Conservation (phyloP, 768 basidiomycete species). For the Leccinum uliginosum region DNA sequence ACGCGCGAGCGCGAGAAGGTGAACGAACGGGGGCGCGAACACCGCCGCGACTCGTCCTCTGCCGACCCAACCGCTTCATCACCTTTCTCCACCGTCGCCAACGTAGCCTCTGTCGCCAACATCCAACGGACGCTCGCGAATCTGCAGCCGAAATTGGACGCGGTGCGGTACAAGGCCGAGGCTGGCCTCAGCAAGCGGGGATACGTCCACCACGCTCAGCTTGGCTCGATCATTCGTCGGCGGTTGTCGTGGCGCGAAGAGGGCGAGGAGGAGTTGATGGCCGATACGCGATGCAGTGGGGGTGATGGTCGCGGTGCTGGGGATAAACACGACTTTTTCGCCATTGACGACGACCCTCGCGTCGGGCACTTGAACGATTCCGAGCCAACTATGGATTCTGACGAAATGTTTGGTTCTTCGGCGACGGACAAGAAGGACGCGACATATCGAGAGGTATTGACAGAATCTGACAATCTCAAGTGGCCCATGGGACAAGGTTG, state of each 20-base stretch:
- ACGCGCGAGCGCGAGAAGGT: conserved; percentile 20
- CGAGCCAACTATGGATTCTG: conserved; percentile 19
- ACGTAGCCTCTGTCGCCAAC: conserved; percentile 32
- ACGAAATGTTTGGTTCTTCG: neutral
- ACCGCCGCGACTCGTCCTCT: neutral
- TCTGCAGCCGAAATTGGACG: conserved; percentile 50
- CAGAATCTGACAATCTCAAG: conserved; percentile 47
- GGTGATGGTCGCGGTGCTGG: neutral
- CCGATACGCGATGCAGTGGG: conserved; percentile 30
- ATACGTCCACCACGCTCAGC: conserved; percentile 41
- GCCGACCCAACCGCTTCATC: neutral
- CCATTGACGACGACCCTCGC: conserved; percentile 13
- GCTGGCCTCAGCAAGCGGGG: conserved; percentile 61
- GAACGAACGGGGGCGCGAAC: neutral
- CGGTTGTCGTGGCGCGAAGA: conserved; percentile 28
- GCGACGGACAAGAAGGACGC: conserved; percentile 13
- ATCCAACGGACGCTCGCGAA: conserved; percentile 43
- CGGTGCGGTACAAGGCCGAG: conserved; percentile 67
- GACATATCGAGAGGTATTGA: conserved; percentile 14
- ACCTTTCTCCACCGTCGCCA: conserved; percentile 1
- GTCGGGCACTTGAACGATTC: conserved; percentile 13
- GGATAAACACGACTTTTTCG: neutral
- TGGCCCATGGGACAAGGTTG: conserved; percentile 59
- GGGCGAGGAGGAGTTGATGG: conserved; percentile 37
- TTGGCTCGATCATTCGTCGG: conserved; percentile 9